phyloP scores from a whole-genome alignment of 2,329 filamentous ascomycete species.

The Fusarium sp. region DNA sequence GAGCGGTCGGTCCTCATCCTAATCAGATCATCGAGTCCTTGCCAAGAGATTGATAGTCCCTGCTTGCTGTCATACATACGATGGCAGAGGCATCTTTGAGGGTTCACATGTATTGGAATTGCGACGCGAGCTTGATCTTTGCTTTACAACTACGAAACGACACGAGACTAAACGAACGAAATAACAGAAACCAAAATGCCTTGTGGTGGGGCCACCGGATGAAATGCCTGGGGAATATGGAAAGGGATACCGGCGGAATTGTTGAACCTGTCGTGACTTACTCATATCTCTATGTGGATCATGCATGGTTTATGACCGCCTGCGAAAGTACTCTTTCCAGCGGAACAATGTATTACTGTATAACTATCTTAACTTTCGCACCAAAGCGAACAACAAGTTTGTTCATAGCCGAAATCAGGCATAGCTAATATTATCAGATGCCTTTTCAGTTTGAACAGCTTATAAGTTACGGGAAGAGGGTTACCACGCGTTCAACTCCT shows the following conservation, averaged over 20 bases:
- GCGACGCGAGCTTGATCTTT: conserved; percentile 24
- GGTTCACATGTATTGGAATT: conserved; percentile 36
- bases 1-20: conserved; percentile 63
- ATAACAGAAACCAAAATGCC: conserved; percentile 22
- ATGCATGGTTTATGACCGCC: conserved; percentile 28
- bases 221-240: conserved; percentile 2
- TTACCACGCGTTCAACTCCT: neutral
- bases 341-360: conserved; percentile 45
- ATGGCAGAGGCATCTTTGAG: conserved; percentile 15
- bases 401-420: conserved; percentile 6
- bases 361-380: conserved; percentile 32
- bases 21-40: conserved; percentile 49
- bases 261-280: conserved; percentile 38
- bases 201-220: neutral
- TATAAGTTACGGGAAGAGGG: neutral
- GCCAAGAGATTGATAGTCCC: conserved; percentile 32
- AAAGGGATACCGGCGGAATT: conserved; percentile 33
- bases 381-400: conserved; percentile 14
- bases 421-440: conserved; percentile 3
- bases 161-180: conserved; percentile 41
- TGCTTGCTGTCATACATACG: conserved; percentile 43
- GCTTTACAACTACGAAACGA: conserved; percentile 34
- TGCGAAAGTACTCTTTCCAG: conserved; percentile 18
- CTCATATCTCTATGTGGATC: conserved; percentile 36
- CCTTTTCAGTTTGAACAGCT: neutral